Evolutionary conservation across 1,284 basidiomycete species (phyloP).

Genomic region (Leccinum angustisporum): DNA sequence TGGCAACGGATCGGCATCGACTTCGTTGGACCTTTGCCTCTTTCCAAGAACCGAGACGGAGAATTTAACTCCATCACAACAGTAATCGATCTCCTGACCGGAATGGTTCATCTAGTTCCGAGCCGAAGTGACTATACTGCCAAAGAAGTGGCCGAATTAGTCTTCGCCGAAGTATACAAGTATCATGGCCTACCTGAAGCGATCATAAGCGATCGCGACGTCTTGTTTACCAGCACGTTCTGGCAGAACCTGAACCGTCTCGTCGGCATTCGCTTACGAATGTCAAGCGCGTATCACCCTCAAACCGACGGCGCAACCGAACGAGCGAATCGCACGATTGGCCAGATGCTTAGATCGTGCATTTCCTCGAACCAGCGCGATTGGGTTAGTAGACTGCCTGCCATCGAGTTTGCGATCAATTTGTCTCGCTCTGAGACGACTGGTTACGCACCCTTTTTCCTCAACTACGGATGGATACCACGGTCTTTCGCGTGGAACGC

Average conservation of each 20-base stretch:
- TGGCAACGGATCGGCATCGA: background rate
- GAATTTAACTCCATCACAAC: background rate
- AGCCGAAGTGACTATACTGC: background rate
- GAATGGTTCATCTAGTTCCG: background rate
- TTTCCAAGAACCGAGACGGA: background rate
- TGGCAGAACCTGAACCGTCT: background rate
- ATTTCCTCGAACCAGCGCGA: constrained; percentile 9
- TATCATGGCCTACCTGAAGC: background rate
- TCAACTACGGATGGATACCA: constrained; percentile 38
- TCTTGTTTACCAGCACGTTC: background rate
- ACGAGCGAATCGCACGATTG: background rate
- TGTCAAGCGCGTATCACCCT: constrained; percentile 2
- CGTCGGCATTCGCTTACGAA: background rate
- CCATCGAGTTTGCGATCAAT: constrained; percentile 22
- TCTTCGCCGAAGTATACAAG: background rate
- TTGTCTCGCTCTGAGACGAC: constrained; percentile 16
- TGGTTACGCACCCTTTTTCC: constrained; percentile 36
- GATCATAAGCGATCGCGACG: background rate
- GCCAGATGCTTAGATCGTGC: background rate
- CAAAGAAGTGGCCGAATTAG: background rate
- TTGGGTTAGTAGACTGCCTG: background rate
- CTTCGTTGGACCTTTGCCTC: background rate
- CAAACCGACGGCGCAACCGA: background rate
- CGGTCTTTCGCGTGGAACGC: constrained; percentile 31
- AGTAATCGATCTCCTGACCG: background rate